phyloP scores from a whole-genome alignment of 2,329 filamentous ascomycete genomes.

The Aciculosporium take region DNA sequence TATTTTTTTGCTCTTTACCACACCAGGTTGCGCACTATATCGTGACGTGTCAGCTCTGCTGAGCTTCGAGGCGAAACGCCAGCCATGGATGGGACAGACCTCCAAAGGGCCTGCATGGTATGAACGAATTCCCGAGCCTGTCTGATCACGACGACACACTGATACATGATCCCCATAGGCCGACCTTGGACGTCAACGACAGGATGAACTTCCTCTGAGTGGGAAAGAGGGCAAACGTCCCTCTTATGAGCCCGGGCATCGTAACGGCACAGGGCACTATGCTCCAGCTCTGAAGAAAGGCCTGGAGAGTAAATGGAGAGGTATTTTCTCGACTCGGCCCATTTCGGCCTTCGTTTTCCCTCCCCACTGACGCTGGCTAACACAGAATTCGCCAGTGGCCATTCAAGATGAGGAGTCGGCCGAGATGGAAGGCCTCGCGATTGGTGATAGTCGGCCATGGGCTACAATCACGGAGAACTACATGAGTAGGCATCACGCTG shows the following conservation, averaged over 20 bases:
- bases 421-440: constrained; percentile 11
- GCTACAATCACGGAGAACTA: constrained; percentile 7
- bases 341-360: no score
- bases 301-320: constrained; percentile 10
- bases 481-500: constrained; percentile 3
- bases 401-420: constrained; percentile 12
- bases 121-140: background rate
- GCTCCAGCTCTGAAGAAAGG: constrained; percentile 5
- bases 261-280: constrained; percentile 7
- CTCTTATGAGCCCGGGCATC: constrained; percentile 6
- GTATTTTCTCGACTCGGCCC: constrained; percentile 3
- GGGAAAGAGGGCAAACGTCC: constrained; percentile 7
- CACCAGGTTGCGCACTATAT: no score
- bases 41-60: no score
- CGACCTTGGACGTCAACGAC: constrained; percentile 11
- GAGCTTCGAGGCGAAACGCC: constrained; percentile 5
- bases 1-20: no score
- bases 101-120: constrained; percentile 6
- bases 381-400: constrained; percentile 4
- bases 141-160: background rate
- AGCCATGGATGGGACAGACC: background rate
- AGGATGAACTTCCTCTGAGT: constrained; percentile 12
- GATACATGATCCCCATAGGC: constrained; percentile 7
- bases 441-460: constrained; percentile 11
- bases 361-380: background rate